phyloP scores from a whole-genome alignment of 495 filamentous ascomycete genomes.

The Venustampulla echinocandica region DNA sequence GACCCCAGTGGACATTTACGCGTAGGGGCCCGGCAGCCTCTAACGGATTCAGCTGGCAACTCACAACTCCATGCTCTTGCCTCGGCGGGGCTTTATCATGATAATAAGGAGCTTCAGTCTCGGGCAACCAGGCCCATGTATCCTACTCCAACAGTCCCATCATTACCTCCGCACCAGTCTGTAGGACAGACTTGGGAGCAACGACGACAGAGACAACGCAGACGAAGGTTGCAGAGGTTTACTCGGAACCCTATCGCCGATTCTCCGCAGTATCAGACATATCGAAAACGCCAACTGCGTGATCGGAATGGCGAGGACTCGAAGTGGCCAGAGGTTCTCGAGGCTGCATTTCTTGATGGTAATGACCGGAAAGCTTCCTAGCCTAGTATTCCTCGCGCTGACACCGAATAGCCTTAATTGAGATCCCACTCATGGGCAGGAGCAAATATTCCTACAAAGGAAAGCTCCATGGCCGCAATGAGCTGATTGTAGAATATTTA shows the following conservation, averaged over 20 bases:
- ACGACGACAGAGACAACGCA: conserved; percentile 20
- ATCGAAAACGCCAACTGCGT: conserved; percentile 58
- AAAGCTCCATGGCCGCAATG: conserved; percentile 77
- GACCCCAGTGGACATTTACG: conserved; percentile 18
- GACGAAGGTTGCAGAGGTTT: conserved; percentile 3
- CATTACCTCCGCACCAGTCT: conserved; percentile 23
- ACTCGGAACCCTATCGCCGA: conserved; percentile 42
- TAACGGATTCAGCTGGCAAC: conserved; percentile 42
- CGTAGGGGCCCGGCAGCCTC: conserved; percentile 30
- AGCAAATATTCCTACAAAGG: conserved; percentile 65
- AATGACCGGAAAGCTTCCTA: conserved; percentile 24
- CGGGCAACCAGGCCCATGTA: conserved; percentile 17
- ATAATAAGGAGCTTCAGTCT: conserved; percentile 19
- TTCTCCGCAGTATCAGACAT: conserved; percentile 53
- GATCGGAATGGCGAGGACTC: conserved; percentile 25
- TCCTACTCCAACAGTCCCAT: conserved; percentile 21
- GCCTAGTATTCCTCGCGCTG: conserved; percentile 2
- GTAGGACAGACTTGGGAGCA: conserved; percentile 24
- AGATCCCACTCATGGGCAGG: conserved; percentile 73
- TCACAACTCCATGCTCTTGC: conserved; percentile 34
- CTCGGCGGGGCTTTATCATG: conserved; percentile 29
- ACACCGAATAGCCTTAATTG: conserved; percentile 55
- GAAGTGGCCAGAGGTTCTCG: conserved; percentile 72
- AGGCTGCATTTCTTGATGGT: conserved; percentile 89
- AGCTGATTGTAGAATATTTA: conserved; percentile 81